Evolutionary conservation across 2,329 filamentous ascomycete genomes (phyloP).

Genomic region (Talaromyces funiculosus): DNA sequence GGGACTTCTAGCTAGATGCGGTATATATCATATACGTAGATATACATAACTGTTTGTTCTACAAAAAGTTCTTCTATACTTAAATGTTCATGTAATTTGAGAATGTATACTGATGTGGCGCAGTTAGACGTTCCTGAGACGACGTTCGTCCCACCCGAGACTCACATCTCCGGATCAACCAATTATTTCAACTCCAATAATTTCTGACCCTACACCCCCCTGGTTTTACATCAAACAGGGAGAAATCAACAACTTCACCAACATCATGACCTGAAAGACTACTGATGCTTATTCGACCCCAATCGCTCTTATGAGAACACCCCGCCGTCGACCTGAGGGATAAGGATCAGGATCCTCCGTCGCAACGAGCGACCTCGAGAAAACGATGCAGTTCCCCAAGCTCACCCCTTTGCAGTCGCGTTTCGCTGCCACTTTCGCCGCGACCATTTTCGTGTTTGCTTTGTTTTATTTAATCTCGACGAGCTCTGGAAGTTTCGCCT

Average conservation of each 20-base stretch:
- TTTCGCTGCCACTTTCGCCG: conserved; percentile 60
- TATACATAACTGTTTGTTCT: background rate
- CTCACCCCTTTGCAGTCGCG: conserved; percentile 67
- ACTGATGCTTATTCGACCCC: background rate
- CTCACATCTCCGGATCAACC: background rate
- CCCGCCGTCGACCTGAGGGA: conserved; percentile 2
- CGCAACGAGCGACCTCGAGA: background rate
- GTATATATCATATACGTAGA: background rate
- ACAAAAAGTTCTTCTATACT: background rate
- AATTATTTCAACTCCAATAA: background rate
- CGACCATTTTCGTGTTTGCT: conserved; percentile 54
- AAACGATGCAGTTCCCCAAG: conserved; percentile 39
- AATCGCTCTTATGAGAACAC: conserved; percentile 1
- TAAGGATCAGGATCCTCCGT: conserved; percentile 1
- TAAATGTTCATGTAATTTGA: background rate
- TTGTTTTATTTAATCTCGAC: conserved; percentile 58
- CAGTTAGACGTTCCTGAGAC: background rate
- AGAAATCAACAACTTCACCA: background rate
- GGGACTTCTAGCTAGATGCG: background rate
- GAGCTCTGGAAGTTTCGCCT: conserved; percentile 52
- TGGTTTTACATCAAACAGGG: background rate
- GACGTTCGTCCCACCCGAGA: background rate
- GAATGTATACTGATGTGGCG: background rate
- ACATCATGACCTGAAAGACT: background rate
- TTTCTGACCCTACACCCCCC: background rate